These are phyloP conservation scores for Metarhizium rileyi DNA, from an alignment of 2,329 filamentous ascomycete species.

Conservation along the genomic window DNA sequence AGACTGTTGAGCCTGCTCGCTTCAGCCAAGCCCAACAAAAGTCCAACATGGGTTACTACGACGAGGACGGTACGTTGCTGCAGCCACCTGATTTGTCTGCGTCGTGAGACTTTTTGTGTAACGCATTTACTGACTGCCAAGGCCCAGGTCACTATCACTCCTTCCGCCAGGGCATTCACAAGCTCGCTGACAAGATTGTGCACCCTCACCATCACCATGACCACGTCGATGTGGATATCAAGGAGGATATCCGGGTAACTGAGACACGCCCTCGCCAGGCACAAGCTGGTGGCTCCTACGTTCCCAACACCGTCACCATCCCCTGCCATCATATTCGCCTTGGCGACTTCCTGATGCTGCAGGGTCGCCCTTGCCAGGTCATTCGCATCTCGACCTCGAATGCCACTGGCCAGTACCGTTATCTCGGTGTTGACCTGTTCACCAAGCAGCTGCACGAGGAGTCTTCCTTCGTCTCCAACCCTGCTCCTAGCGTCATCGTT, in stretches of 20 bases:
- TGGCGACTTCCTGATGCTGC: constrained; percentile 96
- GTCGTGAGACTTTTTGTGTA: no score
- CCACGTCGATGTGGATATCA: constrained; percentile 38
- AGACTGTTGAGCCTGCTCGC: constrained; percentile 51
- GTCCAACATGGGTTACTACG: constrained; percentile 57
- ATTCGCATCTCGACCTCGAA: constrained; percentile 98
- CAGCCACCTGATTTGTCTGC: no score
- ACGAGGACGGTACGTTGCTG: constrained; percentile 45
- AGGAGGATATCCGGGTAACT: constrained; percentile 16
- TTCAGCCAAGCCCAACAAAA: constrained; percentile 31
- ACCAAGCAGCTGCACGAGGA: constrained; percentile 99
- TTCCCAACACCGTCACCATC: constrained; percentile 87
- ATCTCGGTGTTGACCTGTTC: constrained; percentile 99
- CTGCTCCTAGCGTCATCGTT: constrained; percentile 88
- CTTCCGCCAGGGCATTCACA: constrained; percentile 45
- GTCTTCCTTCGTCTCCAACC: constrained; percentile 96
- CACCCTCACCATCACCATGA: constrained; percentile 38
- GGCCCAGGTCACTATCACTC: constrained; percentile 50
- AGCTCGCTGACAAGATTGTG: constrained; percentile 45
- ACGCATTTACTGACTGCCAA: no score
- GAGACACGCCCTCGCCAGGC: constrained; percentile 18
- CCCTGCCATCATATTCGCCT: constrained; percentile 99
- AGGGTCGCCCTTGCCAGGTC: constrained; percentile 98
- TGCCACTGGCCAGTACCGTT: constrained; percentile 98
- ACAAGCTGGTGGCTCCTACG: constrained; percentile 22